phyloP scores from a whole-genome alignment of 352 stramenopile genomes.

The Phytophthora nicotianae region DNA sequence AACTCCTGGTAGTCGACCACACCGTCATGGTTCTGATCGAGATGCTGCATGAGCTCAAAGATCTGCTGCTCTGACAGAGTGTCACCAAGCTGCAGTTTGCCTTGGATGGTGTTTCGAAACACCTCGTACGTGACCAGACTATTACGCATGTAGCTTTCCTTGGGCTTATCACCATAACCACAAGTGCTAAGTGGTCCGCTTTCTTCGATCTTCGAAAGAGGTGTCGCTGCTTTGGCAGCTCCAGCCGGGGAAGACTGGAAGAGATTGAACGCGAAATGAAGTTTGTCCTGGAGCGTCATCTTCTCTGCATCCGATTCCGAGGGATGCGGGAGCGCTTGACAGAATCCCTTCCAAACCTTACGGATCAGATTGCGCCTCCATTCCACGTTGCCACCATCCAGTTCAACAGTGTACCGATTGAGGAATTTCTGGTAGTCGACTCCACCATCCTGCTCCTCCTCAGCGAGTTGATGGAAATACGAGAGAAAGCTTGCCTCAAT shows the following conservation, averaged over 20 bases:
- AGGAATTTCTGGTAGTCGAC: constrained; percentile 82
- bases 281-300: constrained; percentile 63
- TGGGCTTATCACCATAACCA: constrained; percentile 19
- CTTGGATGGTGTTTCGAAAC: constrained; percentile 76
- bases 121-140: constrained; percentile 77
- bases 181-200: background rate
- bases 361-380: constrained; percentile 72
- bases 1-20: constrained; percentile 92
- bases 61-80: constrained; percentile 90
- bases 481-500: constrained; percentile 67
- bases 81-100: constrained; percentile 53
- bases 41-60: constrained; percentile 93
- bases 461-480: constrained; percentile 56
- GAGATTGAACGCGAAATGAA: constrained; percentile 73
- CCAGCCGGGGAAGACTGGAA: constrained; percentile 44
- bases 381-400: constrained; percentile 62
- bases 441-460: constrained; percentile 38
- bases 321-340: constrained; percentile 49
- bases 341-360: constrained; percentile 76
- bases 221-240: constrained; percentile 18
- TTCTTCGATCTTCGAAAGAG: constrained; percentile 11
- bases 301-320: constrained; percentile 49
- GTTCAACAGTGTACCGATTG: constrained; percentile 73
- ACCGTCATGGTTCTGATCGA: constrained; percentile 91
- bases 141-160: constrained; percentile 58